A percentile compares a stretch with the other conserved stretches of the same genome.
Evolutionary conservation across 2,329 filamentous ascomycete species (phyloP).

Genomic region (Diaporthe sp.): DNA sequence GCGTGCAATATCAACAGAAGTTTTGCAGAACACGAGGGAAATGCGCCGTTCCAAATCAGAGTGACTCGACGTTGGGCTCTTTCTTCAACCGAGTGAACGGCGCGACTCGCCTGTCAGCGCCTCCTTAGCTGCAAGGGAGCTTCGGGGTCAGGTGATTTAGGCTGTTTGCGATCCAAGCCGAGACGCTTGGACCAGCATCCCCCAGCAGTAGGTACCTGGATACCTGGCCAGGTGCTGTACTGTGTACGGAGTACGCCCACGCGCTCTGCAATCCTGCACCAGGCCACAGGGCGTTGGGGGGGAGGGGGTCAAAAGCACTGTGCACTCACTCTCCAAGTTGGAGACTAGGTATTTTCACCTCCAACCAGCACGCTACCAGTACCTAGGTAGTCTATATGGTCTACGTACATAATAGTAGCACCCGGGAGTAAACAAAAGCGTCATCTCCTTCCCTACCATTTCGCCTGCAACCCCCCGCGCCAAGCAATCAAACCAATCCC

Average conservation of each 20-base stretch:
- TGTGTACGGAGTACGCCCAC: background rate
- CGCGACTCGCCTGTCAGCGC: constrained; percentile 1
- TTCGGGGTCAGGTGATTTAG: constrained; percentile 30
- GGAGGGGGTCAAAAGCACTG: too few relatives aligned
- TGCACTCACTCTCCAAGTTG: background rate
- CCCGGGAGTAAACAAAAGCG: constrained; percentile 29
- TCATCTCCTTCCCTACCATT: constrained; percentile 20
- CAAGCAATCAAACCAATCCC: constrained; percentile 12
- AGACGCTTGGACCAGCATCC: constrained; percentile 5
- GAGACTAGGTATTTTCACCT: too few relatives aligned
- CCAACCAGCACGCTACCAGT: background rate
- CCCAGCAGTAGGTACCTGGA: background rate
- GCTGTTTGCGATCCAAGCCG: constrained; percentile 3
- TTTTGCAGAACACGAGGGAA: constrained; percentile 2
- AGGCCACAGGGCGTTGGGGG: too few relatives aligned
- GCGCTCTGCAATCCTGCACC: background rate
- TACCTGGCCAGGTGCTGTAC: background rate
- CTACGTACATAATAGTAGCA: constrained; percentile 19
- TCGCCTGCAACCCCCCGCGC: background rate
- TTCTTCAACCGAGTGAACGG: background rate
- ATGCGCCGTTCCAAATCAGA: background rate
- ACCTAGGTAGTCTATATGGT: background rate
- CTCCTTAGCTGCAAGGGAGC: constrained; percentile 15
- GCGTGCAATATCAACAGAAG: background rate
- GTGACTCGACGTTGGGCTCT: background rate